Evolutionary conservation across 257 asterid genomes (phyloP).

Genomic region (Coffea eugenioides): DNA sequence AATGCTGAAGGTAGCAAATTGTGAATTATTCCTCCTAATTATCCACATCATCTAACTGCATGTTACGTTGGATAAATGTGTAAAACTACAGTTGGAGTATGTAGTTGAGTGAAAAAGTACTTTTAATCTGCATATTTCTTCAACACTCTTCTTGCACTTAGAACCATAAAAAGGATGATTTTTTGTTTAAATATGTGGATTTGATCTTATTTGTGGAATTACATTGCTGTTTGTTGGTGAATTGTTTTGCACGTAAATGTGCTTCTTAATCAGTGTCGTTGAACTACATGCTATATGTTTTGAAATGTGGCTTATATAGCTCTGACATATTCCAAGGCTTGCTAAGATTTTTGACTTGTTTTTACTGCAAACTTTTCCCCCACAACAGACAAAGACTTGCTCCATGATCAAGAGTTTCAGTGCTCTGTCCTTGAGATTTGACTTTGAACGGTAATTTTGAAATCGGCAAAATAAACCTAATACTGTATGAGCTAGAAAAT

Average conservation of each 20-base stretch:
- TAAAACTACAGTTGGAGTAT: background rate
- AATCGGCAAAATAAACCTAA: background rate
- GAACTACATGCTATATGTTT: too few relatives aligned
- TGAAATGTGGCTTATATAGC: background rate
- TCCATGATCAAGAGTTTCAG: conserved; percentile 35
- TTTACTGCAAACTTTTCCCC: conserved; percentile 27
- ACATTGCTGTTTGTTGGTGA: background rate
- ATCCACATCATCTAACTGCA: background rate
- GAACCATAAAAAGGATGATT: background rate
- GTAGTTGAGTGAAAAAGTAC: background rate
- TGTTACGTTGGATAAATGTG: background rate
- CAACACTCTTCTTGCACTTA: background rate
- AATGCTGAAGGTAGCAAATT: conserved; percentile 69
- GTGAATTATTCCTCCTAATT: background rate
- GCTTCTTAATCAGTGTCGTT: background rate
- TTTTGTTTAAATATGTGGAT: background rate
- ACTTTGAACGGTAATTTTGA: background rate
- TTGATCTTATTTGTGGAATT: background rate
- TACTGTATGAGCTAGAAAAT: background rate
- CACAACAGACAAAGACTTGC: conserved; percentile 76
- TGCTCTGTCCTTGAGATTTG: background rate
- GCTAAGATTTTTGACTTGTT: background rate
- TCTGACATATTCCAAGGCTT: background rate
- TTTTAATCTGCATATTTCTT: background rate
- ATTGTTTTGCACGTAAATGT: background rate